Conservation (phyloP, 148 eudicot species). For the Camellia japonica region DNA sequence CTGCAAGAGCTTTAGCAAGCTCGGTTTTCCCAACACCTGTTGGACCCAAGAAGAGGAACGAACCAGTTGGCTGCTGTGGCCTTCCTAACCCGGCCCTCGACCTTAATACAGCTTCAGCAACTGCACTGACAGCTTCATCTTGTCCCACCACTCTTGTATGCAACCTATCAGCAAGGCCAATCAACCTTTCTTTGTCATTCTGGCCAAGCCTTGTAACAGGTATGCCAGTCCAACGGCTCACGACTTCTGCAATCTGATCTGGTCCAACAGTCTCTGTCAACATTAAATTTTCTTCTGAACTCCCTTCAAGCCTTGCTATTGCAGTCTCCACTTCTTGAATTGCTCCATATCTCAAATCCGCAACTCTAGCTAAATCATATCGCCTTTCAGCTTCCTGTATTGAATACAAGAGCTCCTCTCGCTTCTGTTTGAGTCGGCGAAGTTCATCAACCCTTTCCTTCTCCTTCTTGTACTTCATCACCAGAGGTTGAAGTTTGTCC, state of each 20-base stretch:
- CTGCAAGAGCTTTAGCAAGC: constrained; percentile 79
- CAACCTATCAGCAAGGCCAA: constrained; percentile 50
- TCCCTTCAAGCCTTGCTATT: constrained; percentile 52
- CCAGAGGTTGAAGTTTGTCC: constrained; percentile 72
- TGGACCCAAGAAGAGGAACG: constrained; percentile 55
- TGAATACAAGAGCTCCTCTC: constrained; percentile 58
- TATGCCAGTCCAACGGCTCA: constrained; percentile 79
- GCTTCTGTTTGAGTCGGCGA: constrained; percentile 51
- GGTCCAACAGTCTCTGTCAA: constrained; percentile 74
- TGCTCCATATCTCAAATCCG: constrained; percentile 66
- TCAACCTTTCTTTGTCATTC: constrained; percentile 64
- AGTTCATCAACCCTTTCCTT: constrained; percentile 72
- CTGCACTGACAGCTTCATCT: constrained; percentile 33
- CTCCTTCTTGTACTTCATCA: constrained; percentile 68
- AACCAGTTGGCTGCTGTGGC: constrained; percentile 42
- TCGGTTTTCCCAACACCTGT: constrained; percentile 87
- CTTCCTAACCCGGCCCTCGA: constrained; percentile 41
- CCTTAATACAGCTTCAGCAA: constrained; percentile 39
- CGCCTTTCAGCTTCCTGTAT: constrained; percentile 71
- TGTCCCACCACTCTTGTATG: constrained; percentile 39
- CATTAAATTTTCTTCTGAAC: constrained; percentile 39
- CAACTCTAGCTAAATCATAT: constrained; percentile 65
- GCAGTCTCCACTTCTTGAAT: constrained; percentile 64
- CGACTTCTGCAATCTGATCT: constrained; percentile 75
- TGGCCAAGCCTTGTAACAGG: constrained; percentile 72